Base-by-base conservation (phyloP, 306 rosid species). In the Casuarina cunninghamiana region DNA sequence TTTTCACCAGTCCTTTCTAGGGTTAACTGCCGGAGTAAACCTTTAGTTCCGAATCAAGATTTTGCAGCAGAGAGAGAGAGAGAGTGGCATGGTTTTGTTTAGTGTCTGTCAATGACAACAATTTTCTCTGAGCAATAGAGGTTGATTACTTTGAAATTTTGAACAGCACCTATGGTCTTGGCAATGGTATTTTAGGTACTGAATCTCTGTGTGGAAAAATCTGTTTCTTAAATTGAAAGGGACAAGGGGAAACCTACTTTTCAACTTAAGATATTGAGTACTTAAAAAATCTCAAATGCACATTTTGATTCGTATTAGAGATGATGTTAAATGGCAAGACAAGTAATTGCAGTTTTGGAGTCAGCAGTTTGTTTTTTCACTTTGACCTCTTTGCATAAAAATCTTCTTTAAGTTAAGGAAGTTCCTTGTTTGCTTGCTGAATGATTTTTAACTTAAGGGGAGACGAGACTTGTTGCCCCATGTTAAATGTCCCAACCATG, bases 1-100 rank as follows among this genome's bases (percentile, higher is more conserved):
- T 13, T 62, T 37, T 62, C 69, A 37, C 19, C 10, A 37, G 6
- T 62, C 45, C 69, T 62, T 62, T 62, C 45, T 62, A 62, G 44
- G 13, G 45, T 62, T 62, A 37, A 37, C 37, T 0, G 3, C 37
- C 9, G 10, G 39, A 21, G 13, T 3, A 58, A 37, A 43, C 37
- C 68, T 12, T 62, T 43, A 32, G 68, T 62, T 37, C 68, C 6
- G 68, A 62, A 37, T 11, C 16, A 12, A 32, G 44, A 62, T 35
- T 62, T 62, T 62, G 44, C 35, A 66, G 71, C 49, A 66, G 46
- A 66, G 49, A 58, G 35, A 66, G 49, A 58, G 35, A 26, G 32
- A 26, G 32, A 26, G 32, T 26, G 32, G 37, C 38, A 8, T 21
- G 39, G 21, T 58, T 26, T 21, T 58, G 26, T 58, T 26, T 58